A percentile compares a stretch with the other conserved stretches of the same genome.
phyloP scores from a whole-genome alignment of 768 basidiomycete genomes.

The Suillus alpinus region DNA sequence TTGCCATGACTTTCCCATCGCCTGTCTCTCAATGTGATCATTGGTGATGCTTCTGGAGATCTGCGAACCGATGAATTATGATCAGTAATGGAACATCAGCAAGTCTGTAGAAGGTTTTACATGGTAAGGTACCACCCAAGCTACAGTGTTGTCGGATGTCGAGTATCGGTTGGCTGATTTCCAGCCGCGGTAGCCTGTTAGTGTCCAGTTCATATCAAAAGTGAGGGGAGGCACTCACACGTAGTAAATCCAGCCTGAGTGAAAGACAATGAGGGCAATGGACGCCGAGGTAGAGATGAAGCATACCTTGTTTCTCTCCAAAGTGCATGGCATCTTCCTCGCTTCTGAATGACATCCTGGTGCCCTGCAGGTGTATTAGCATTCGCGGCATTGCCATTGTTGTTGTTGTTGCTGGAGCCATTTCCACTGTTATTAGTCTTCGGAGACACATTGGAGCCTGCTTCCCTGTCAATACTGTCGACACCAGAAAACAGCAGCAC shows the following conservation, averaged over 20 bases:
- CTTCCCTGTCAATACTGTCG: constrained; percentile 46
- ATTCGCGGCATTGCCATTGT: background rate
- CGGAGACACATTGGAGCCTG: background rate
- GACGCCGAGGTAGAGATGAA: constrained; percentile 1
- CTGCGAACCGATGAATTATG: too few species aligned
- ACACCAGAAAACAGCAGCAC: constrained; percentile 52
- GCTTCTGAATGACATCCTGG: constrained; percentile 75
- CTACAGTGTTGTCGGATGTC: too few species aligned
- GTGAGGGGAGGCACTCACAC: constrained; percentile 53
- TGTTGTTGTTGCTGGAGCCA: background rate
- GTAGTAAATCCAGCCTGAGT: constrained; percentile 89
- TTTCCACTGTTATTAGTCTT: constrained; percentile 13
- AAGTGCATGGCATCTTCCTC: constrained; percentile 93
- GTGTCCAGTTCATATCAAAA: constrained; percentile 7
- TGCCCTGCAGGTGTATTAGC: constrained; percentile 64
- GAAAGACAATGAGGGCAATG: constrained; percentile 3
- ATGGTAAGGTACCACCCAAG: too few species aligned
- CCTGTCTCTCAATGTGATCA: too few species aligned
- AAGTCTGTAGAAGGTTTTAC: too few species aligned
- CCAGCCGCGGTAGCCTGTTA: constrained; percentile 14
- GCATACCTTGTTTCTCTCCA: constrained; percentile 91
- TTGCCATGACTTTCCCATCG: too few species aligned
- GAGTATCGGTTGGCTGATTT: too few species aligned
- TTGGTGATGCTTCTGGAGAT: too few species aligned
- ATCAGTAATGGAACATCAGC: too few species aligned